Conservation (phyloP, 2,329 filamentous ascomycete species). For the Epichloe hybrida region DNA sequence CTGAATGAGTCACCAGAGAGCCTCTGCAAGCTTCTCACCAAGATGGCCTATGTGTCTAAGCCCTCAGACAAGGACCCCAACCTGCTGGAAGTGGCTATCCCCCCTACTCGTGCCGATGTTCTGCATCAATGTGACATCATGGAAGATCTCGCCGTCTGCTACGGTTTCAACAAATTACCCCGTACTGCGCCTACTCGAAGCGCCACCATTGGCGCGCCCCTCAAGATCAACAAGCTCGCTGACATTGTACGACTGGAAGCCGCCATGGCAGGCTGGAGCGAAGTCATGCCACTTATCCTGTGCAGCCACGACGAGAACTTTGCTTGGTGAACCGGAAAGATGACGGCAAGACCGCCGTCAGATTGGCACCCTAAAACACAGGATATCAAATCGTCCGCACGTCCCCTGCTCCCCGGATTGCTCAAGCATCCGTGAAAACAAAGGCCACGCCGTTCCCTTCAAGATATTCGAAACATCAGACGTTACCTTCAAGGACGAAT, state of each 20-base stretch:
- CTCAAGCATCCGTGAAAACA: constrained; percentile 94
- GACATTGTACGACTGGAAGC: constrained; percentile 84
- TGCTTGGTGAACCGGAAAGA: constrained; percentile 83
- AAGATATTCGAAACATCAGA: constrained; percentile 88
- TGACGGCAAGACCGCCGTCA: constrained; percentile 69
- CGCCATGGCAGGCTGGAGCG: constrained; percentile 89
- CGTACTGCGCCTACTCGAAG: constrained; percentile 76
- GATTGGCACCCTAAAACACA: constrained; percentile 83
- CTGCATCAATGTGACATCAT: constrained; percentile 96
- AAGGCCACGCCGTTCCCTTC: constrained; percentile 74
- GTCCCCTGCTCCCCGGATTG: constrained; percentile 64
- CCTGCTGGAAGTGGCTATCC: constrained; percentile 69
- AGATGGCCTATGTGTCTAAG: constrained; percentile 77
- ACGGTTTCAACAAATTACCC: constrained; percentile 94
- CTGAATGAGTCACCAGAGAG: constrained; percentile 59
- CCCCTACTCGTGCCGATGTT: constrained; percentile 88
- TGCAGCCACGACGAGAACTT: constrained; percentile 99
- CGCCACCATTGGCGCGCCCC: constrained; percentile 76
- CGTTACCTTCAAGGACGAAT: constrained; percentile 78
- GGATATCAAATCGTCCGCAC: constrained; percentile 87
- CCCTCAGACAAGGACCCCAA: constrained; percentile 58
- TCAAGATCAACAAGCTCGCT: constrained; percentile 84
- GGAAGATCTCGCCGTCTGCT: constrained; percentile 94
- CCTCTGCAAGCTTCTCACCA: constrained; percentile 67
- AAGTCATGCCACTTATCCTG: constrained; percentile 90